These are phyloP conservation scores for Ulota crispa DNA, from an alignment of 225 moss, liverwort and hornwort genomes.

Conservation along the genomic window DNA sequence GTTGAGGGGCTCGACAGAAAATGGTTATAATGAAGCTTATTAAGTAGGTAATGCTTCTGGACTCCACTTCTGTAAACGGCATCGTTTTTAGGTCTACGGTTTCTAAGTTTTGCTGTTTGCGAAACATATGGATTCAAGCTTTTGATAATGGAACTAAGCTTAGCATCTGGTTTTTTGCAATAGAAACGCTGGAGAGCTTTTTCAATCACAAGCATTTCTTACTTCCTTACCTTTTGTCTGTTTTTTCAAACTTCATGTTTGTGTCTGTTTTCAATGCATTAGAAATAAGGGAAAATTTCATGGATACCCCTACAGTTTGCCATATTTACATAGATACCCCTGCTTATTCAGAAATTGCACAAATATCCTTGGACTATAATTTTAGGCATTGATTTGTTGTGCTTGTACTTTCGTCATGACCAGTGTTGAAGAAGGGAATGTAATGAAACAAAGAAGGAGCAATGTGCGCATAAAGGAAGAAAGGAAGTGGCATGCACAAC, in stretches of 20 bases:
- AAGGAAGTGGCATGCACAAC: too few relatives aligned
- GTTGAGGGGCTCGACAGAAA: conserved; percentile 32
- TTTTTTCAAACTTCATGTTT: background rate
- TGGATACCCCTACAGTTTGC: too few relatives aligned
- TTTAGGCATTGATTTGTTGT: too few relatives aligned
- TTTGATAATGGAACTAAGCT: conserved; percentile 1
- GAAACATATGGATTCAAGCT: background rate
- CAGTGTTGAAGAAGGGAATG: background rate
- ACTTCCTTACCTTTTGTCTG: background rate
- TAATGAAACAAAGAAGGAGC: too few relatives aligned
- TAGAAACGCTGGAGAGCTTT: background rate
- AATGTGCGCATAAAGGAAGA: too few relatives aligned
- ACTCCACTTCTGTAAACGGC: conserved; percentile 13
- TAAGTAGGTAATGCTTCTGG: background rate
- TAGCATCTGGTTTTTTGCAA: background rate
- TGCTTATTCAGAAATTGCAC: too few relatives aligned
- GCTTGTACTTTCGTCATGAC: too few relatives aligned
- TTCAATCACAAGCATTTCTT: background rate
- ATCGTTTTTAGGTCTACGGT: conserved; percentile 22
- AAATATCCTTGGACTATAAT: too few relatives aligned
- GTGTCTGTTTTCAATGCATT: background rate
- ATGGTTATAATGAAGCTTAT: background rate
- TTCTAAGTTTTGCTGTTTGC: conserved; percentile 17
- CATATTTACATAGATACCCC: too few relatives aligned
- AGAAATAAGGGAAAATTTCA: too few relatives aligned